Evolutionary conservation across 495 filamentous ascomycete species (phyloP).

Genomic region (Hypoxylon crocopeplum): DNA sequence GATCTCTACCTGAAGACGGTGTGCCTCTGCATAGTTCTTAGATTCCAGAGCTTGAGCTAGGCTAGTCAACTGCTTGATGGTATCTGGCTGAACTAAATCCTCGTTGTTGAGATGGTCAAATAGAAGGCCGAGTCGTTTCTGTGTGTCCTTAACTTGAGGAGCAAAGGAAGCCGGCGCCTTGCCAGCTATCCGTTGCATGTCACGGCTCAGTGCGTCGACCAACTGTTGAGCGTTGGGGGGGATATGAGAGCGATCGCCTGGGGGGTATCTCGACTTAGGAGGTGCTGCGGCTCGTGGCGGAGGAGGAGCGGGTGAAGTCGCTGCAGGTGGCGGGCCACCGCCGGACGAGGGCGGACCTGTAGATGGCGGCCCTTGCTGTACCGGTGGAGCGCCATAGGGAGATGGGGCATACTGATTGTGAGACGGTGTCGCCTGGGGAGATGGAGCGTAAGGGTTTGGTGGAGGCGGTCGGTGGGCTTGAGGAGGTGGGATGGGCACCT

Average conservation of each 20-base stretch:
- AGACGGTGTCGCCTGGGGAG: constrained; percentile 47
- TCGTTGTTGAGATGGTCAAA: constrained; percentile 98
- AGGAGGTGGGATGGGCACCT: constrained; percentile 45
- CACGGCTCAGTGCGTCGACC: constrained; percentile 78
- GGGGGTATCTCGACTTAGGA: constrained; percentile 69
- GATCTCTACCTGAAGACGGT: constrained; percentile 78
- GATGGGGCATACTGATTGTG: constrained; percentile 57
- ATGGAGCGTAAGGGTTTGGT: constrained; percentile 68
- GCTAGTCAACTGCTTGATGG: constrained; percentile 67
- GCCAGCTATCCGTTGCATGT: constrained; percentile 86
- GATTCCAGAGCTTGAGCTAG: constrained; percentile 70
- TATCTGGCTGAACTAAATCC: constrained; percentile 83
- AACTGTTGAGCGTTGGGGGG: constrained; percentile 75
- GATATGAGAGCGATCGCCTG: constrained; percentile 91
- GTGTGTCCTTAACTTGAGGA: constrained; percentile 86
- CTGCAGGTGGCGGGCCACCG: constrained; percentile 48
- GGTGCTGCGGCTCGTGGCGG: constrained; percentile 45
- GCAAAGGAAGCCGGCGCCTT: constrained; percentile 83
- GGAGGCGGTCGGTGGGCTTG: constrained; percentile 47
- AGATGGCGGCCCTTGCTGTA: constrained; percentile 47
- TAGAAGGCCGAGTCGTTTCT: constrained; percentile 86
- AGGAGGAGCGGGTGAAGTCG: constrained; percentile 61
- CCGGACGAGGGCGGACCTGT: constrained; percentile 59
- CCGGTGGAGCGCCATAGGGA: constrained; percentile 35
- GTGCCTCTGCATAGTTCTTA: constrained; percentile 79